Percentiles rank a stretch among this genome's conserved stretches.
Conservation (phyloP, 495 filamentous ascomycete species). For the Penicillium pulvis region DNA sequence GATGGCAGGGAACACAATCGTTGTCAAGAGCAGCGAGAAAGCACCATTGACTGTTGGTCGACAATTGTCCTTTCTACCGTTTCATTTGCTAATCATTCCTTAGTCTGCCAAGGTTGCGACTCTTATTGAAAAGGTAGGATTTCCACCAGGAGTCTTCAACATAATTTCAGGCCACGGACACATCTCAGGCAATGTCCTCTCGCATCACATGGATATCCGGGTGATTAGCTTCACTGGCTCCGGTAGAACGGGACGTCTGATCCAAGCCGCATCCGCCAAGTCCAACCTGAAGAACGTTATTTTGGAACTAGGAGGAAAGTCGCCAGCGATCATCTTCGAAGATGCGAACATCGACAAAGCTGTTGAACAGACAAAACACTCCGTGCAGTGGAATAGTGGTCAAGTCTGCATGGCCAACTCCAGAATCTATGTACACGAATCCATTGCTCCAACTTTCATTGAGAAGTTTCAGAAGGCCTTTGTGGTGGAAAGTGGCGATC, state of each 20-base stretch:
- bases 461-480: conserved; percentile 71
- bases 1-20: conserved; percentile 57
- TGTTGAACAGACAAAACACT: conserved; percentile 65
- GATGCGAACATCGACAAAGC: conserved; percentile 78
- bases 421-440: conserved; percentile 54
- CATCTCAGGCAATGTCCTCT: conserved; percentile 75
- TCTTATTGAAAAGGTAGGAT: conserved; percentile 77
- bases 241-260: conserved; percentile 20
- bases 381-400: conserved; percentile 47
- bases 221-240: conserved; percentile 51
- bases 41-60: conserved; percentile 53
- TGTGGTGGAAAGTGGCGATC: conserved; percentile 67
- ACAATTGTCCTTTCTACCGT: neutral
- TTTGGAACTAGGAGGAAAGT: conserved; percentile 45
- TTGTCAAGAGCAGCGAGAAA: conserved; percentile 60
- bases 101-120: conserved; percentile 15
- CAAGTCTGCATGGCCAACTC: conserved; percentile 54
- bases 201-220: conserved; percentile 72
- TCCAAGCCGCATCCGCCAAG: conserved; percentile 32
- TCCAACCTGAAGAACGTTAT: conserved; percentile 49
- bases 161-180: conserved; percentile 74
- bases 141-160: conserved; percentile 85
- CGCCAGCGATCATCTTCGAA: conserved; percentile 39
- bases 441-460: conserved; percentile 82
- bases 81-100: neutral